phyloP scores from a whole-genome alignment of 2,329 filamentous ascomycete genomes.

The Salinomyces thailandicus region DNA sequence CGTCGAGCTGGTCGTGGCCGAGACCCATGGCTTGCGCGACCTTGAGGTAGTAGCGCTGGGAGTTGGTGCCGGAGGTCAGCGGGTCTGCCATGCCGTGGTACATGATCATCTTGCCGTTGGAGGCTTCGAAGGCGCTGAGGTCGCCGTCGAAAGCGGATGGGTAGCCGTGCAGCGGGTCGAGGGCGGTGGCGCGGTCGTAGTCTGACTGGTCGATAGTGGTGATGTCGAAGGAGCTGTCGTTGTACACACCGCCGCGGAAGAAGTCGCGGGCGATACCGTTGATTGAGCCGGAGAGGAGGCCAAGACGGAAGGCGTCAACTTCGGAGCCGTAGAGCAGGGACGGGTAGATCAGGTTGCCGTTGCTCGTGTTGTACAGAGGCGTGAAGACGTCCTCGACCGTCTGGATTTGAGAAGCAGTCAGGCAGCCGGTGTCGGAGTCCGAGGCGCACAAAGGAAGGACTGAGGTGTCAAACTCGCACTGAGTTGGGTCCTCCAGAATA shows the following conservation, averaged over 20 bases:
- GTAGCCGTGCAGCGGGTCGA: constrained; percentile 34
- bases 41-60: constrained; percentile 39
- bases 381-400: constrained; percentile 34
- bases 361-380: constrained; percentile 29
- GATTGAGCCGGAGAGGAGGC: constrained; percentile 30
- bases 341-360: constrained; percentile 37
- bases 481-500: constrained; percentile 36
- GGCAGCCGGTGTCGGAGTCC: constrained; percentile 26
- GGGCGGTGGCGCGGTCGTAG: constrained; percentile 28
- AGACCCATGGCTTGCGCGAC: constrained; percentile 30
- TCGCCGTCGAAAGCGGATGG: constrained; percentile 30
- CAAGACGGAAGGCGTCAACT: constrained; percentile 27
- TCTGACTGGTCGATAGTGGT: constrained; percentile 30
- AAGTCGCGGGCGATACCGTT: constrained; percentile 38
- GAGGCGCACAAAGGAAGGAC: constrained; percentile 29
- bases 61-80: constrained; percentile 36
- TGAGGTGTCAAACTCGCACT: constrained; percentile 31
- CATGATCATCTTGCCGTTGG: constrained; percentile 36
- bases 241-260: constrained; percentile 41
- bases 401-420: constrained; percentile 34
- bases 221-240: constrained; percentile 35
- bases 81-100: constrained; percentile 33
- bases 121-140: constrained; percentile 28
- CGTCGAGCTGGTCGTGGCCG: constrained; percentile 29
- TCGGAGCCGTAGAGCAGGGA: constrained; percentile 40